Percentiles rank a stretch among this genome's conserved stretches.
Evolutionary conservation across 331 rosid genomes (phyloP).

Genomic region (Malus hybrid): DNA sequence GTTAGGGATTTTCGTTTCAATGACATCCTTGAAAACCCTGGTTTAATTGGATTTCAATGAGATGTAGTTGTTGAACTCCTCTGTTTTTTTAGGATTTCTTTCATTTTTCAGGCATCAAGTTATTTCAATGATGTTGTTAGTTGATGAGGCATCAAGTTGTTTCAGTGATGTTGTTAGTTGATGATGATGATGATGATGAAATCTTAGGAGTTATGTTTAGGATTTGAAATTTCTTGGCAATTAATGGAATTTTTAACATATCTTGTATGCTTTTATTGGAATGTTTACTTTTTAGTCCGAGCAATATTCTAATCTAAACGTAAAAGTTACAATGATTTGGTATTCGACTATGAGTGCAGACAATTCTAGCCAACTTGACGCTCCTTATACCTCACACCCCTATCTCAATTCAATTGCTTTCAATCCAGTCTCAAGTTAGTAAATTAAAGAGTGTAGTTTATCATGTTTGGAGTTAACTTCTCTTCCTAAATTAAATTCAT

Average conservation of each 20-base stretch:
- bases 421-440: background rate
- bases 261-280: background rate
- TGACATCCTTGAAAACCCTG: constrained; percentile 2
- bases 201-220: background rate
- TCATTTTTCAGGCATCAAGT: background rate
- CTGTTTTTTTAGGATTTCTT: background rate
- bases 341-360: too few relatives aligned
- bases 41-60: constrained; percentile 1
- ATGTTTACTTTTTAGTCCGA: background rate
- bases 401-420: background rate
- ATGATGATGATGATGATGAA: constrained; percentile 7
- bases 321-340: too few relatives aligned
- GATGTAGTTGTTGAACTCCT: constrained; percentile 1
- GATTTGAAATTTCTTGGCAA: background rate
- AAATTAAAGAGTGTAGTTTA: too few relatives aligned
- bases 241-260: background rate
- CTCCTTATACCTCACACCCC: background rate
- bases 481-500: background rate
- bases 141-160: background rate
- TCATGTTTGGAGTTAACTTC: too few relatives aligned
- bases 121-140: background rate
- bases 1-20: background rate
- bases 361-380: too few relatives aligned
- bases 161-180: background rate
- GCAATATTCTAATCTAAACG: too few relatives aligned